phyloP scores from a whole-genome alignment of 306 rosid genomes.

The Purshia tridentata region DNA sequence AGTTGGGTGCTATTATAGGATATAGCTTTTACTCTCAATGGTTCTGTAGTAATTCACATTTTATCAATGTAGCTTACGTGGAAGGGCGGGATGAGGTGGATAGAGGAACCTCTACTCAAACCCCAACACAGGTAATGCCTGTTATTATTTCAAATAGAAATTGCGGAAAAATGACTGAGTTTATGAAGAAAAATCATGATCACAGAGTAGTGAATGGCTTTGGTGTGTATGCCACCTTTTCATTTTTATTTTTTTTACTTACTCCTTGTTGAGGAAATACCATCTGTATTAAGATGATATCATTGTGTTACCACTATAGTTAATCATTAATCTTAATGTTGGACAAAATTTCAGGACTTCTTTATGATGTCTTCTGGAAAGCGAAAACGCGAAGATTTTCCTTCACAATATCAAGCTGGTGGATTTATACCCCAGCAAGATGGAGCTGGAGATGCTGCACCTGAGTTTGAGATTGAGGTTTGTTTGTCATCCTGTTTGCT shows the following conservation, averaged over 20 bases:
- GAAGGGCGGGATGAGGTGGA: slow-evolving; percentile 95
- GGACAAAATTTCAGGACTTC: slow-evolving; percentile 67
- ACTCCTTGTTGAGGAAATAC: slow-evolving; percentile 22
- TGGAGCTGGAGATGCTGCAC: slow-evolving; percentile 80
- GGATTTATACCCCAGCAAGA: slow-evolving; percentile 98
- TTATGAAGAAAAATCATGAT: slow-evolving; percentile 19
- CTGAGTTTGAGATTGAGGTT: slow-evolving; percentile 84
- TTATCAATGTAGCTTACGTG: slow-evolving; percentile 74
- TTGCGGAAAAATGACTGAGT: slow-evolving; percentile 26
- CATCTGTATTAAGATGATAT: slow-evolving; percentile 8
- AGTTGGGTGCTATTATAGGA: slow-evolving; percentile 34
- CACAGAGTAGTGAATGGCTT: slow-evolving; percentile 26
- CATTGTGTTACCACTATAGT: slow-evolving; percentile 11
- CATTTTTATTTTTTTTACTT: neutral
- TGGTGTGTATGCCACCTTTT: slow-evolving; percentile 22
- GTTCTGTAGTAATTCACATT: slow-evolving; percentile 34
- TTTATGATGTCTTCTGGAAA: slow-evolving; percentile 62
- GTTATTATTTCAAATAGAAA: slow-evolving; percentile 18
- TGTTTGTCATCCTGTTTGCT: neutral
- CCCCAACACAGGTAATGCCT: slow-evolving; percentile 69
- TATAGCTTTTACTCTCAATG: slow-evolving; percentile 18
- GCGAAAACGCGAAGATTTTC: slow-evolving; percentile 87
- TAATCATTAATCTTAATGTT: slow-evolving; percentile 26
- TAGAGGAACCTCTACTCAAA: slow-evolving; percentile 74
- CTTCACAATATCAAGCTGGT: slow-evolving; percentile 68